These are phyloP conservation scores for Pichia terricola DNA, from an alignment of 1,139 yeast genomes.

Conservation along the genomic window DNA sequence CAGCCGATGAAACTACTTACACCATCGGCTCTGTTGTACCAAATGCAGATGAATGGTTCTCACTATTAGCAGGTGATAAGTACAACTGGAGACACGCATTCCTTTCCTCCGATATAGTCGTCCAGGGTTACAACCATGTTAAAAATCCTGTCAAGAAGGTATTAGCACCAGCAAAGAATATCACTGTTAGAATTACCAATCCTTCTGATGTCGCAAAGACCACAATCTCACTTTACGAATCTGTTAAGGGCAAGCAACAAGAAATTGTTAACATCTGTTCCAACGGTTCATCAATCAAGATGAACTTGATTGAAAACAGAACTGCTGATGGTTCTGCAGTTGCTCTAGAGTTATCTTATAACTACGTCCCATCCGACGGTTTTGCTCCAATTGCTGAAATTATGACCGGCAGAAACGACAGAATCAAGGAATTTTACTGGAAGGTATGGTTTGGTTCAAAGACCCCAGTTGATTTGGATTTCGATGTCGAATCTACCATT, in stretches of 20 bases:
- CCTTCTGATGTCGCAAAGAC: slow-evolving; percentile 45
- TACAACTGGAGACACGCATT: slow-evolving; percentile 91
- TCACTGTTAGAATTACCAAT: slow-evolving; percentile 54
- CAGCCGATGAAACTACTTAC: slow-evolving; percentile 29
- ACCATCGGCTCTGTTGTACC: slow-evolving; percentile 40
- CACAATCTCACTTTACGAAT: slow-evolving; percentile 56
- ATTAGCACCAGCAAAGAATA: slow-evolving; percentile 61
- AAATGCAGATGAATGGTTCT: slow-evolving; percentile 58
- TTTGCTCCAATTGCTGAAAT: slow-evolving; percentile 91
- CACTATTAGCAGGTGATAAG: slow-evolving; percentile 67
- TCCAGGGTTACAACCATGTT: slow-evolving; percentile 75
- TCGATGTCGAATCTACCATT: slow-evolving; percentile 55
- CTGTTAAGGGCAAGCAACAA: slow-evolving; percentile 59
- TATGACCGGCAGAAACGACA: slow-evolving; percentile 81
- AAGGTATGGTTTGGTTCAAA: slow-evolving; percentile 83
- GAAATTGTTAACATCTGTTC: slow-evolving; percentile 58
- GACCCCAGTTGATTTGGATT: slow-evolving; percentile 45
- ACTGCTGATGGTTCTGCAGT: slow-evolving; percentile 69
- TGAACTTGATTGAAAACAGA: slow-evolving; percentile 81
- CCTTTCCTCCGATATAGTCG: slow-evolving; percentile 67
- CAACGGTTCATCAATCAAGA: slow-evolving; percentile 43
- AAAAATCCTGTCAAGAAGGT: slow-evolving; percentile 73
- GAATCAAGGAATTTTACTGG: slow-evolving; percentile 97
- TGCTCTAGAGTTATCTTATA: slow-evolving; percentile 68
- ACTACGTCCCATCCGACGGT: slow-evolving; percentile 76